Evolutionary conservation across 176 grass and related monocot species (phyloP), one percentile per base, ranked within the genome.

Genomic region (Carex parvula): DNA sequence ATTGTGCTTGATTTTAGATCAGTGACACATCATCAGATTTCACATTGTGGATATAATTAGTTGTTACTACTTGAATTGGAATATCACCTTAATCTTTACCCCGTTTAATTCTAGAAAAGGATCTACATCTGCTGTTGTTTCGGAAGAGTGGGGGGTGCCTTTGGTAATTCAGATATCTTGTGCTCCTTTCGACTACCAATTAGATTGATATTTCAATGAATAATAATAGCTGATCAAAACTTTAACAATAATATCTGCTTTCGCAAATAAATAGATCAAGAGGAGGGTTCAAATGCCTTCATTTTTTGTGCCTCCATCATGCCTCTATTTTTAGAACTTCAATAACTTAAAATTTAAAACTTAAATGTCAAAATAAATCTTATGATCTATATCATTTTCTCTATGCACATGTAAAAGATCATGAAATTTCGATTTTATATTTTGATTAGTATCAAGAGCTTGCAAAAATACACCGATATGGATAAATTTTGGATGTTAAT

Each of bases 51-150:
- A 17, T 53, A 54, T 42, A 83, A 65, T 50, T 44, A 21, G 18
- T 22, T 81, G 78, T 80, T 80, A 62, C 46, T 50, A 50, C 79
- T 63, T 64, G 12, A 29, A 81, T 44, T 81, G 59, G 57, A 81
- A 42, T 60, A 46, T 35, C 12, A 18, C 15, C 12, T 78, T 18
- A 56, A 78, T 3, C 57, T 32, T 78, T 24, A 42, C 68, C 37
- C 16, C 35, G 73, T 15, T 57, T 57, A 57, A 57, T 33, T 78
- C 7, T 78, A 71, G 73, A 24, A 78, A 75, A 33, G 73, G 46
- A 78, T 78, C 24, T 57, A 56, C 9, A 33, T 56, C 50, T 77
- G 4, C 72, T 30, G 22, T 3, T 78, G 50, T 55, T 30, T 32
- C 17, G 4, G 22, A 77, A 77, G 5, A 56, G 21, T 76, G 3